A percentile compares a stretch with the other conserved stretches of the same genome.
phyloP scores from a whole-genome alignment of 305 asterid genomes.

The Ilex paraguariensis region DNA sequence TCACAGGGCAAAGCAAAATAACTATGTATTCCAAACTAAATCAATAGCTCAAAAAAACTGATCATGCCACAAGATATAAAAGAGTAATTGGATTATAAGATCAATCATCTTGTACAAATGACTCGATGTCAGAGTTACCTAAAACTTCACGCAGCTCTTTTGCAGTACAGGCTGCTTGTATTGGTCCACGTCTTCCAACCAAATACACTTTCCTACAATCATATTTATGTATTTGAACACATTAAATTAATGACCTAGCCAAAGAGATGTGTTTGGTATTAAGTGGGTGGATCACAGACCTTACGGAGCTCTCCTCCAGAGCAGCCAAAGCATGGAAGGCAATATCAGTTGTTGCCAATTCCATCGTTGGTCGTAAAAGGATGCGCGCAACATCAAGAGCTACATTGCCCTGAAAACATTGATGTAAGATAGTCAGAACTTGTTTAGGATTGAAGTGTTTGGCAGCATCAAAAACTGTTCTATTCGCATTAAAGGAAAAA shows the following conservation, averaged over 20 bases:
- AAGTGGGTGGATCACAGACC: slow-evolving; percentile 35
- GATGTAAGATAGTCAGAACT: background rate
- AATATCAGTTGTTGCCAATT: slow-evolving; percentile 83
- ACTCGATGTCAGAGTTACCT: slow-evolving; percentile 30
- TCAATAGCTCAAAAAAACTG: too few relatives aligned
- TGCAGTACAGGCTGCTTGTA: slow-evolving; percentile 92
- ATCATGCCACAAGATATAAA: too few relatives aligned
- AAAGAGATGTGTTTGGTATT: background rate
- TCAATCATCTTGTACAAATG: too few relatives aligned
- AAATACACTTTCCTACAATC: slow-evolving; percentile 72
- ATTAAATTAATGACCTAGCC: slow-evolving; percentile 5
- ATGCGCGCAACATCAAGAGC: slow-evolving; percentile 94
- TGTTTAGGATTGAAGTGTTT: background rate
- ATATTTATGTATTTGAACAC: slow-evolving; percentile 6
- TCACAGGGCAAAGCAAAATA: too few relatives aligned
- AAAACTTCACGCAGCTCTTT: slow-evolving; percentile 90
- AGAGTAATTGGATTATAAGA: too few relatives aligned
- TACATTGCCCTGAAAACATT: slow-evolving; percentile 60
- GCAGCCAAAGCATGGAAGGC: slow-evolving; percentile 78
- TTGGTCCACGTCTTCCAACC: slow-evolving; percentile 98
- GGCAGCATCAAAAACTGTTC: background rate
- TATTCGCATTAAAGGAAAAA: too few relatives aligned
- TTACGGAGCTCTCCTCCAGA: slow-evolving; percentile 64
- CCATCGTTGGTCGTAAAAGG: slow-evolving; percentile 75
- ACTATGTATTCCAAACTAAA: too few relatives aligned